phyloP scores from a whole-genome alignment of 345 rosid genomes.

The Nasturtium officinale region DNA sequence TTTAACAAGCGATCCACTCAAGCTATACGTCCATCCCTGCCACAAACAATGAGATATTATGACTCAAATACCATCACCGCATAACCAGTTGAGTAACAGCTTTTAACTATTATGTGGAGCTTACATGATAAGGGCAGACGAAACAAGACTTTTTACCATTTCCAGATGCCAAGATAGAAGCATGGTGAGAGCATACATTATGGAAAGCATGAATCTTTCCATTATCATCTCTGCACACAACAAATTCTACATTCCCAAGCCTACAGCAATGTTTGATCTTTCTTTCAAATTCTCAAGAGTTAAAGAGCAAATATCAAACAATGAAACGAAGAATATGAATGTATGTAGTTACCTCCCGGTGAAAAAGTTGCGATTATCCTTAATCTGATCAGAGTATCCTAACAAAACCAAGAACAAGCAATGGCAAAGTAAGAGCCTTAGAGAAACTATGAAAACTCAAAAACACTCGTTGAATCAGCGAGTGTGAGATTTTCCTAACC shows the following conservation, averaged over 20 bases:
- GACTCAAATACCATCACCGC: constrained; percentile 9
- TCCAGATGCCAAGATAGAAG: constrained; percentile 80
- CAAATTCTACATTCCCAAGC: constrained; percentile 71
- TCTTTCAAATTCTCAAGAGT: background rate
- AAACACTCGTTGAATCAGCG: background rate
- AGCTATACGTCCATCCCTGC: constrained; percentile 90
- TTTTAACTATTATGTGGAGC: background rate
- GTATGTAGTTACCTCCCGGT: constrained; percentile 65
- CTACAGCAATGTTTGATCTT: constrained; percentile 45
- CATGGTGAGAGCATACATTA: constrained; percentile 94
- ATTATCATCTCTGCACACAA: constrained; percentile 74
- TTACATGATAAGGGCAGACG: constrained; percentile 92
- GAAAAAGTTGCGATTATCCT: constrained; percentile 67
- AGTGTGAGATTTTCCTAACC: constrained; percentile 44
- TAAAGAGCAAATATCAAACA: background rate
- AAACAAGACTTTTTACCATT: constrained; percentile 75
- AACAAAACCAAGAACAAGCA: constrained; percentile 29
- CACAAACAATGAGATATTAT: constrained; percentile 14
- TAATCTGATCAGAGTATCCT: constrained; percentile 76
- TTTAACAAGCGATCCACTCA: constrained; percentile 78
- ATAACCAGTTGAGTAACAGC: background rate
- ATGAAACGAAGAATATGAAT: background rate
- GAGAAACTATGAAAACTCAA: constrained; percentile 1
- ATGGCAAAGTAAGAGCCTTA: background rate
- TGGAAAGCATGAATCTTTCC: constrained; percentile 76